These are phyloP conservation scores for Cochliopodium minus DNA, from an alignment of 208 protist species.

Conservation along the genomic window DNA sequence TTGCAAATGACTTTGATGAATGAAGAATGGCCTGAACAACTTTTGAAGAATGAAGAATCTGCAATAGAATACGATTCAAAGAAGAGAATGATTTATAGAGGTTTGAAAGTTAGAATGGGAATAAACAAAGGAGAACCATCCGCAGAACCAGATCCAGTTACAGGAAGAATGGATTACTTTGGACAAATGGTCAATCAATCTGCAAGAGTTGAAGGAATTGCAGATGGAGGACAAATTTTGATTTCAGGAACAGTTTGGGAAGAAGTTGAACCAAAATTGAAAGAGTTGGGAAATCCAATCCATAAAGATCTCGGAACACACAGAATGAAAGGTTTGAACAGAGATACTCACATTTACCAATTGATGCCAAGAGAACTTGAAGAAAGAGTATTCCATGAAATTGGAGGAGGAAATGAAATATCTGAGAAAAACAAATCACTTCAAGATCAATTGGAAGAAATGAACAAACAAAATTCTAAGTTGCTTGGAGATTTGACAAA, in stretches of 20 bases:
- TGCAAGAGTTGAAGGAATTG: slow-evolving; percentile 42
- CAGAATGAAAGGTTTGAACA: too few species aligned
- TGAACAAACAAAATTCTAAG: too few species aligned
- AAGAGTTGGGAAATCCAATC: too few species aligned
- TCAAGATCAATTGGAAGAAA: too few species aligned
- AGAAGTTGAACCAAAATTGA: too few species aligned
- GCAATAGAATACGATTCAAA: not conserved
- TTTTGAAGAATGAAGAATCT: not conserved
- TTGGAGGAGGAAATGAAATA: too few species aligned
- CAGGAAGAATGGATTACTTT: slow-evolving; percentile 51
- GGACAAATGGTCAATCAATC: slow-evolving; percentile 57
- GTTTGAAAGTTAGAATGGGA: slow-evolving; percentile 36
- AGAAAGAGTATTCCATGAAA: too few species aligned
- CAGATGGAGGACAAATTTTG: slow-evolving; percentile 55
- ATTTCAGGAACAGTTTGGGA: slow-evolving; percentile 13
- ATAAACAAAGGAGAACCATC: slow-evolving; percentile 28
- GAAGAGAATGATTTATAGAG: slow-evolving; percentile 19
- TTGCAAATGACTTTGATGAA: not conserved
- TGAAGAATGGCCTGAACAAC: not conserved
- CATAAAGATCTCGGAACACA: too few species aligned
- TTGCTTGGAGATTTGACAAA: too few species aligned
- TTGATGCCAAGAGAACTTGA: too few species aligned
- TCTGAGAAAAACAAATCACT: too few species aligned
- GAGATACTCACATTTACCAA: too few species aligned
- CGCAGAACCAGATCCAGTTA: slow-evolving; percentile 25